phyloP scores from a whole-genome alignment of 2,329 filamentous ascomycete species.

The Fusarium transvaalense region DNA sequence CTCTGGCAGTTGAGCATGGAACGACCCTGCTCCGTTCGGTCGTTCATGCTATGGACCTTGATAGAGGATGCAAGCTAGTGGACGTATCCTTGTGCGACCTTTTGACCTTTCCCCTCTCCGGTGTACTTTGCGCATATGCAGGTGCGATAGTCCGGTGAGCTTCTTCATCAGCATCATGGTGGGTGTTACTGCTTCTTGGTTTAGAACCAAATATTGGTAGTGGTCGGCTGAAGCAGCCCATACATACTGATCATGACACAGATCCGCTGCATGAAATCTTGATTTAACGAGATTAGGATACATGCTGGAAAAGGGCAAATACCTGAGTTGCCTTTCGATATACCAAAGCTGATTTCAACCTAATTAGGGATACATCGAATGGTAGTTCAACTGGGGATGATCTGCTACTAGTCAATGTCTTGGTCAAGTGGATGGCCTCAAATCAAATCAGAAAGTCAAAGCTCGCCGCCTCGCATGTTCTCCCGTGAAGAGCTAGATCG shows the following conservation, averaged over 20 bases:
- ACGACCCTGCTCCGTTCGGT: slow-evolving; percentile 29
- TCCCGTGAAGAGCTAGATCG: slow-evolving; percentile 44
- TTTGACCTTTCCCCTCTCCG: slow-evolving; percentile 41
- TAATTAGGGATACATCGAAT: slow-evolving; percentile 23
- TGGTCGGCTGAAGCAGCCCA: slow-evolving; percentile 12
- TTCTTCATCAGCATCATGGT: slow-evolving; percentile 37
- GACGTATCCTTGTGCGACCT: slow-evolving; percentile 35
- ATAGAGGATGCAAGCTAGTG: slow-evolving; percentile 41
- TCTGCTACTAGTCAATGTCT: slow-evolving; percentile 15
- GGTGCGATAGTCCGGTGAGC: slow-evolving; percentile 39
- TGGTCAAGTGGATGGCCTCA: slow-evolving; percentile 42
- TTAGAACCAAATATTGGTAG: slow-evolving; percentile 20
- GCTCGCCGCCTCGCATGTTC: slow-evolving; percentile 40
- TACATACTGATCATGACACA: slow-evolving; percentile 29
- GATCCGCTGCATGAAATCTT: slow-evolving; percentile 30
- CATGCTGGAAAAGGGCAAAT: background rate
- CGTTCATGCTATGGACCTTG: slow-evolving; percentile 29
- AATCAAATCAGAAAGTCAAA: slow-evolving; percentile 42
- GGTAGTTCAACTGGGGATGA: slow-evolving; percentile 28
- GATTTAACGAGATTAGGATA: slow-evolving; percentile 3
- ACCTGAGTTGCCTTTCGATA: background rate
- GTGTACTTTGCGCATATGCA: slow-evolving; percentile 44
- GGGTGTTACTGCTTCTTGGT: slow-evolving; percentile 39
- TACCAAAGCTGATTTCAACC: slow-evolving; percentile 19
- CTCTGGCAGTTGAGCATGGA: slow-evolving; percentile 36